These are phyloP conservation scores for Gossypium turneri DNA, from an alignment of 345 rosid genomes.

Conservation along the genomic window DNA sequence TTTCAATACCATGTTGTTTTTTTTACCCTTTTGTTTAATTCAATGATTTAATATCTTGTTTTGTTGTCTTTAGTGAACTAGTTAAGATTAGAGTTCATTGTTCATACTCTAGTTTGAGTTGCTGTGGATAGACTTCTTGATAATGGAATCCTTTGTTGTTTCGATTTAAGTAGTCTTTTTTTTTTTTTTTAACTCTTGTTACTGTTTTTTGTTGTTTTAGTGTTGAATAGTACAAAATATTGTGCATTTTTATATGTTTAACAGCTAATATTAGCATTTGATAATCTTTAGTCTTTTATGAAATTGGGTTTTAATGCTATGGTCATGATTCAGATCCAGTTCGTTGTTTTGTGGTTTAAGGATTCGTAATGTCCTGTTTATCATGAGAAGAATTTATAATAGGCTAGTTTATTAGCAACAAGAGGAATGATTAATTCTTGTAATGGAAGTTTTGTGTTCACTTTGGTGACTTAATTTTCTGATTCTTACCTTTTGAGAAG, in stretches of 20 bases:
- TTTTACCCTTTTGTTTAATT: neutral
- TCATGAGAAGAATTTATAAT: neutral
- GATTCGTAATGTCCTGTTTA: neutral
- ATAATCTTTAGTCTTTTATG: neutral
- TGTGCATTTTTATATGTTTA: neutral
- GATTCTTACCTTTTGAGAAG: neutral
- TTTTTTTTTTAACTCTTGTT: neutral
- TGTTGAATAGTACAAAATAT: neutral
- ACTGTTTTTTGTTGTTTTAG: conserved; percentile 1
- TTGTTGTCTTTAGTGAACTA: neutral
- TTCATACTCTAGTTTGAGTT: neutral
- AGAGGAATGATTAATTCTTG: neutral
- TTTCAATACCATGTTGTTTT: neutral
- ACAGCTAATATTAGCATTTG: neutral
- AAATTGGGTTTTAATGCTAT: neutral
- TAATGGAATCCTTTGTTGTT: neutral
- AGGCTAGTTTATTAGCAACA: neutral
- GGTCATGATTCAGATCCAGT: neutral
- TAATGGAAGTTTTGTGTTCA: neutral
- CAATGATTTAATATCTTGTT: neutral
- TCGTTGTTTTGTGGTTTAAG: neutral
- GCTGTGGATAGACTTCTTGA: too few relatives aligned
- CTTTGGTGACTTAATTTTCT: neutral
- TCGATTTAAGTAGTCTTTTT: neutral
- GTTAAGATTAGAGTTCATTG: neutral